These are phyloP conservation scores for Geranium brycei DNA, from an alignment of 345 rosid species.

Conservation along the genomic window DNA sequence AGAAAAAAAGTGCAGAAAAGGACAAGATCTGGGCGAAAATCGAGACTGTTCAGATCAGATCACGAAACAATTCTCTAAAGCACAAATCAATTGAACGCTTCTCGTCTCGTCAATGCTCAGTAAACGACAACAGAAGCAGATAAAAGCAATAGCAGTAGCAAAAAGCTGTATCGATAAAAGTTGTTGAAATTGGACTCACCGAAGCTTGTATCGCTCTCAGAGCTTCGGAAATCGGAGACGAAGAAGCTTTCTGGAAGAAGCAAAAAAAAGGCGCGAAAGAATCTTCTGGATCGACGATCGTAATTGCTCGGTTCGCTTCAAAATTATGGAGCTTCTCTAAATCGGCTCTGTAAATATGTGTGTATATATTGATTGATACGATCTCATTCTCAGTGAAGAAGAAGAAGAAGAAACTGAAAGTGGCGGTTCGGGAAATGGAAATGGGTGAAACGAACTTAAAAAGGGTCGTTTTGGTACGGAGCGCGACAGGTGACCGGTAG, in stretches of 20 bases:
- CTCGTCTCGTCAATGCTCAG: neutral
- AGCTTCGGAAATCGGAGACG: neutral
- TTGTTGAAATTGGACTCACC: neutral
- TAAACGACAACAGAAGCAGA: no score
- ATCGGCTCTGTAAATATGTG: no score
- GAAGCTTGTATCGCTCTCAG: neutral
- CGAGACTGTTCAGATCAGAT: neutral
- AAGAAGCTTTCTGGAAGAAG: neutral
- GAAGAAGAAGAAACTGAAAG: neutral
- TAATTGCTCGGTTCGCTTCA: no score
- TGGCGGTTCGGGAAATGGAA: neutral
- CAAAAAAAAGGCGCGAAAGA: no score
- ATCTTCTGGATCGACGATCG: neutral
- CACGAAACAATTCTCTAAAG: neutral
- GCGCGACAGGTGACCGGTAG: conserved; percentile 10
- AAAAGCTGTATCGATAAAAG: no score
- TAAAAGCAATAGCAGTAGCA: neutral
- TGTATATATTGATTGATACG: no score
- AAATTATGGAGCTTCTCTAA: no score
- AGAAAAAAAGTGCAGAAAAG: neutral
- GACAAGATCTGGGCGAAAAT: neutral
- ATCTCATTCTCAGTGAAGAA: no score
- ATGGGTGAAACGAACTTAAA: conserved; percentile 15
- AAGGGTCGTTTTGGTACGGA: neutral
- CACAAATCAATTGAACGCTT: neutral